Evolutionary conservation across 192 early-diverging fungal species (phyloP), one percentile per base, ranked within the genome.

Genomic region (Dissophora globulifera): DNA sequence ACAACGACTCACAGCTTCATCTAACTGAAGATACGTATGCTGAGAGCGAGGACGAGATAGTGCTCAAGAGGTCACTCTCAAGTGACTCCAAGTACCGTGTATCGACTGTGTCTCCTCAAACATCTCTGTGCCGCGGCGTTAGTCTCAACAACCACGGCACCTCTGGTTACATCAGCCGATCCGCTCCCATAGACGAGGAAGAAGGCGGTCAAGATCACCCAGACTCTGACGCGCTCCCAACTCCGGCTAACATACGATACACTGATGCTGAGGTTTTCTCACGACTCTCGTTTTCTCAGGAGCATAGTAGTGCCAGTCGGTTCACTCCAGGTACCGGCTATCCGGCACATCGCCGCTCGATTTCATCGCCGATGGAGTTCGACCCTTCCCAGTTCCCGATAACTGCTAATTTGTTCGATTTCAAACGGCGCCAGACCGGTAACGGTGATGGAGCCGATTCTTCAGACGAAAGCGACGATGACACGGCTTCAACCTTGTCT

Each of bases 41-140:
- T 1, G 69, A 71, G n/a, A 56, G 53, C 25, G 69, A 71, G 2
- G 52, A 69, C 29, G 49, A 71, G n/a, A 19, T 48, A 15, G 59
- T 50, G 2, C 46, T 62, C 17, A 54, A 57, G 26, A 29, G 41
- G 26, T 56, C 69, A 15, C 41, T 71, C 22, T 62, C 60, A 3
- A 38, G 43, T 5, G 56, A 32, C 2, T n/a, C 31, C 2, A 35
- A 53, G 12, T 49, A 32, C 12, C 25, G 57, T 6, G 31, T 40
- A 4, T 47, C 31, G 33, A 62, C 60, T 13, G 38, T 71, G 11
- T 8, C 43, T 4, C 59, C 60, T 27, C 26, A 43, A 6, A 42
- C 53, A 4, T 48, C 59, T 7, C 60, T 71, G 23, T 60, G 62
- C 23, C 69, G 47, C 15, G 50, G 59, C 16, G 60, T 71, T 29